Evolutionary conservation across 2,329 filamentous ascomycete species (phyloP).

Genomic region (Penicillium hordei): DNA sequence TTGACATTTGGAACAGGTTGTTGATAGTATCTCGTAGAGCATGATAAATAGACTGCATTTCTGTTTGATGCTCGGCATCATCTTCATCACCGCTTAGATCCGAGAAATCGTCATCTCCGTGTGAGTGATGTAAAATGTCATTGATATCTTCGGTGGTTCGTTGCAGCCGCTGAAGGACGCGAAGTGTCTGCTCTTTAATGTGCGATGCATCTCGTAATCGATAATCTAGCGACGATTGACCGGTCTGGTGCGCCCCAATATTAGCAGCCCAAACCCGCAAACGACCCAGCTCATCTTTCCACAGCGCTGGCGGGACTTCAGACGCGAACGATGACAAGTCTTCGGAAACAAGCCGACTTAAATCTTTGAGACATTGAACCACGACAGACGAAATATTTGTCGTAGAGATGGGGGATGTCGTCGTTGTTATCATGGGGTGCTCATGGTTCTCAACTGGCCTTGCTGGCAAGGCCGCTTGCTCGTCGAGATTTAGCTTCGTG

Average conservation of each 20-base stretch:
- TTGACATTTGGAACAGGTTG: constrained; percentile 38
- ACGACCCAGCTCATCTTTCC: constrained; percentile 24
- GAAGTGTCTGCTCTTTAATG: constrained; percentile 10
- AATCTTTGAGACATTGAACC: background rate
- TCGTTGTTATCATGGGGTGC: background rate
- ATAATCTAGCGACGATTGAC: constrained; percentile 33
- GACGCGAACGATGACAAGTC: background rate
- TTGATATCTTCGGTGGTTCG: background rate
- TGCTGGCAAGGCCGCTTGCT: background rate
- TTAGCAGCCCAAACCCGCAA: constrained; percentile 33
- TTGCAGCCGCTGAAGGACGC: background rate
- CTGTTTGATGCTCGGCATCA: background rate
- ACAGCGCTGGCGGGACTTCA: constrained; percentile 5
- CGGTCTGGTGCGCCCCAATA: constrained; percentile 32
- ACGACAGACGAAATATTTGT: background rate
- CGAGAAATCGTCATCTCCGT: background rate
- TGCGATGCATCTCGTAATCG: constrained; percentile 31
- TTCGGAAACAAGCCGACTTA: background rate
- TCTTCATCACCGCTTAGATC: background rate
- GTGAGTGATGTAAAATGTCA: constrained; percentile 5
- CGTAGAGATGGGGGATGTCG: background rate
- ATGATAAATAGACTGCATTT: constrained; percentile 20
- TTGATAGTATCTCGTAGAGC: constrained; percentile 28
- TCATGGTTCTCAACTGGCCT: background rate
- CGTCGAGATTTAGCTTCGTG: background rate